Conservation (phyloP, 2,329 filamentous ascomycete species). For the Penicillium sp. region DNA sequence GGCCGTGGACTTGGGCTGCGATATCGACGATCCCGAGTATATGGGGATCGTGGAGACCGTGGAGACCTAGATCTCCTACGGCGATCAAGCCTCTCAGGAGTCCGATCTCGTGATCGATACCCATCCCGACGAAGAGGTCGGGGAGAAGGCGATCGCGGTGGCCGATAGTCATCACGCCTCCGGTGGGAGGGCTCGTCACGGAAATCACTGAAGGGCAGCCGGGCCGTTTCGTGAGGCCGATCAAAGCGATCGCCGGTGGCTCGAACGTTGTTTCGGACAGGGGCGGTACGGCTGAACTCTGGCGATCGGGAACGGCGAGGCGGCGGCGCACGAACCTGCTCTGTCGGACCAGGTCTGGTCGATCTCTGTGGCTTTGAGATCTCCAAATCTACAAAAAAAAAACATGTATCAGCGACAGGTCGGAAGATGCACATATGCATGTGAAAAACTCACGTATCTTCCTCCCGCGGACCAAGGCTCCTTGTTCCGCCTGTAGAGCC, state of each 20-base stretch:
- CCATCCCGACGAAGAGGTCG: constrained; percentile 67
- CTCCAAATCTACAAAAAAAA: constrained; percentile 69
- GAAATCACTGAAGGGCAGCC: constrained; percentile 52
- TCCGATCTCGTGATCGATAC: constrained; percentile 55
- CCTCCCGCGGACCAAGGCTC: constrained; percentile 79
- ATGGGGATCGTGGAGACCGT: constrained; percentile 50
- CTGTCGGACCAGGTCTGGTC: constrained; percentile 57
- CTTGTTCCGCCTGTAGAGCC: constrained; percentile 79
- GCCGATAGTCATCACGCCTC: constrained; percentile 67
- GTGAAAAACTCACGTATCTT: constrained; percentile 76
- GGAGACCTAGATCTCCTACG: constrained; percentile 70
- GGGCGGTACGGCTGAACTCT: constrained; percentile 56
- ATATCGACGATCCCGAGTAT: constrained; percentile 64
- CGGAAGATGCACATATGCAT: not conserved
- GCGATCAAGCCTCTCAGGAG: constrained; percentile 57
- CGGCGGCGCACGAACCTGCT: constrained; percentile 40
- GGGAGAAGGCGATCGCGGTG: constrained; percentile 62
- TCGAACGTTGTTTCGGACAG: constrained; percentile 36
- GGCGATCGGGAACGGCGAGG: constrained; percentile 66
- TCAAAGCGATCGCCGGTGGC: constrained; percentile 50
- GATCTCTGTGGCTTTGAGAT: constrained; percentile 87
- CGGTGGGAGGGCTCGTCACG: constrained; percentile 52
- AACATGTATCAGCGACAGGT: constrained; percentile 4
- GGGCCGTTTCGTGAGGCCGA: constrained; percentile 38
- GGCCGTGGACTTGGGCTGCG: constrained; percentile 72